Conservation (phyloP, 176 grass and related monocot genomes). For the Hordeum marinum region DNA sequence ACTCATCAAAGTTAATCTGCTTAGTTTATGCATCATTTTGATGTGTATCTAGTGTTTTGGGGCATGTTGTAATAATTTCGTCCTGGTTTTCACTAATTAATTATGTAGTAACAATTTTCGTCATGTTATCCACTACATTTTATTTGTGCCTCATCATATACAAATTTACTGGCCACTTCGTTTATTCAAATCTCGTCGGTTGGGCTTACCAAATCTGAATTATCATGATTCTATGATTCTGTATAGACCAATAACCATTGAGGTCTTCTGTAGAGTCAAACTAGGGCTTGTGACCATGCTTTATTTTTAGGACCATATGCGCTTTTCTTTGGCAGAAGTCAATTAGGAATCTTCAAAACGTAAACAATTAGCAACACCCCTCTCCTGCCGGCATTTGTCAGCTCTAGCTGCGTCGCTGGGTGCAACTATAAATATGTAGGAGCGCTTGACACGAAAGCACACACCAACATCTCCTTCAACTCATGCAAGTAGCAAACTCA, state of each 20-base stretch:
- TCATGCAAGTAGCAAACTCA: conserved; percentile 30
- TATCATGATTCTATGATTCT: background rate
- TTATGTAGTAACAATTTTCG: too few species aligned
- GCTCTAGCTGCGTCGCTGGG: background rate
- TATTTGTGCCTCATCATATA: too few species aligned
- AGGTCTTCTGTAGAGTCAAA: conserved; percentile 11
- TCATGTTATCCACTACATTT: too few species aligned
- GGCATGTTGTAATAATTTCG: too few species aligned
- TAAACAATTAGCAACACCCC: background rate
- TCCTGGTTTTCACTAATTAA: too few species aligned
- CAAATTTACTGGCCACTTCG: too few species aligned
- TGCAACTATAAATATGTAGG: conserved; percentile 25
- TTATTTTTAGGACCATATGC: background rate
- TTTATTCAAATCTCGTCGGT: background rate
- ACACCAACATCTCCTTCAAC: background rate
- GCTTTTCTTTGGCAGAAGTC: conserved; percentile 15
- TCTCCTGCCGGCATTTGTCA: background rate
- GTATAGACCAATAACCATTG: conserved; percentile 12
- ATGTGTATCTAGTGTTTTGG: too few species aligned
- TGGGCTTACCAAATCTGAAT: conserved; percentile 11
- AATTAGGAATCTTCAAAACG: background rate
- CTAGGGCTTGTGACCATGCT: background rate
- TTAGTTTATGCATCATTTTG: too few species aligned
- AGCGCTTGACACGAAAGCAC: background rate
- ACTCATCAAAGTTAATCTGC: too few species aligned